Base-by-base conservation (phyloP, 805 yeast species). In the Saccharomycopsis vini region DNA sequence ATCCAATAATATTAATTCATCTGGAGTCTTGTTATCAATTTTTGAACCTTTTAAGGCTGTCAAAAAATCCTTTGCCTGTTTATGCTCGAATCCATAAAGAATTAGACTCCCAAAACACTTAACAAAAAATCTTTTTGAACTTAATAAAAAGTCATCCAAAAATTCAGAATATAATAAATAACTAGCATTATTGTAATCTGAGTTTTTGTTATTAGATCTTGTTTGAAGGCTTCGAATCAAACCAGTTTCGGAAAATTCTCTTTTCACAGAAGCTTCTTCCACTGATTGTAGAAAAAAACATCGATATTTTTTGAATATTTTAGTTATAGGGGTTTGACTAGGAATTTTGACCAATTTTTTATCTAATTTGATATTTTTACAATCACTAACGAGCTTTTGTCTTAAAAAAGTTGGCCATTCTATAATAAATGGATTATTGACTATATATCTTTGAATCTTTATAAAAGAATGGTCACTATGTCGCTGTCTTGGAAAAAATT, bases 291-390 rank as follows among this genome's bases (percentile, higher is more conserved):
- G n/a, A n/a, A n/a, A n/a, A n/a, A n/a, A n/a, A n/a, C n/a, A n/a
- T n/a, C n/a, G 87, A 15, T 42, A 42, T 22, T 69, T 68, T 6
- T 59, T 53, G 5, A 90, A 57, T 2, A 87, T 72, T 2, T 63
- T 64, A 1, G 67, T 63, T 1, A 84, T 81, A 0, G 75, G 69
- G 2, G 67, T 66, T 32, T 61, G 61, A 13, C 75, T 67, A 1
- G 96, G 96, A 33, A 89, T 58, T 20, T 70, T 62, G 2, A 84
- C 72, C 34, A 87, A 60, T 57, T 77, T 76, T 39, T 81, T 79
- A 51, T 86, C 82, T 52, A 82, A 82, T 1, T 97, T 87, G 26
- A 90, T 72, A 52, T 69, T 69, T 60, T 89, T 96, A 97, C 97
- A 90, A 64, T 90, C 97, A 59, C 85, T 87, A 1, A 89, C 94